phyloP scores from a whole-genome alignment of 163 green algal species.

The Scenedesmus sp. region DNA sequence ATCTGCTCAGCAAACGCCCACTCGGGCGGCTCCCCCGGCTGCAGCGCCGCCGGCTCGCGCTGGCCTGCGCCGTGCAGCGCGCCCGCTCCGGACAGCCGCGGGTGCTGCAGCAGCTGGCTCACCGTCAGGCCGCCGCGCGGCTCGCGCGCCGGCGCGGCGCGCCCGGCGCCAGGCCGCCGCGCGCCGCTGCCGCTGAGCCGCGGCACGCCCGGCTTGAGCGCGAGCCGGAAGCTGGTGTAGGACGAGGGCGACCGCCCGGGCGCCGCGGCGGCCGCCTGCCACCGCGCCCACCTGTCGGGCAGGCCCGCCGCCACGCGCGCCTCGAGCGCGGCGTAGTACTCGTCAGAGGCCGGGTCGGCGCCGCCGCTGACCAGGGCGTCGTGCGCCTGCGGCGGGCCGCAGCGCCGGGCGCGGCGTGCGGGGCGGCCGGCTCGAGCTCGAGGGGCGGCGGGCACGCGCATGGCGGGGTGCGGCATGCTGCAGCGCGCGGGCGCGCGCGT shows the following conservation, averaged over 20 bases:
- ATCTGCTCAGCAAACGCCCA: constrained; percentile 1
- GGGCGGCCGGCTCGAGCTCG: too few relatives aligned
- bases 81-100: too few relatives aligned
- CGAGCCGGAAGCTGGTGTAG: constrained; percentile 32
- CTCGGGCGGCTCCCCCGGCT: neutral
- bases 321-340: constrained; percentile 69
- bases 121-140: neutral
- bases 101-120: constrained; percentile 33
- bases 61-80: constrained; percentile 41
- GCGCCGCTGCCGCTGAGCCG: constrained; percentile 7
- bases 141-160: too few relatives aligned
- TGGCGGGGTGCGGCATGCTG: neutral
- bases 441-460: neutral
- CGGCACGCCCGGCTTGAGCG: constrained; percentile 27
- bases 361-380: constrained; percentile 53
- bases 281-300: constrained; percentile 57
- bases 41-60: constrained; percentile 7
- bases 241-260: neutral
- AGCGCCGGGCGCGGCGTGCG: too few relatives aligned
- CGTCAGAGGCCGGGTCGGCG: constrained; percentile 52
- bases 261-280: constrained; percentile 1
- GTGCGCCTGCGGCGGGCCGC: constrained; percentile 55
- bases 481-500: neutral
- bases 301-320: constrained; percentile 52
- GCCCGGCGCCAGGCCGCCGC: neutral